A percentile compares a stretch with the other conserved stretches of the same genome.
Conservation (phyloP, 2,329 filamentous ascomycete species). For the Verticillium klebahnii region DNA sequence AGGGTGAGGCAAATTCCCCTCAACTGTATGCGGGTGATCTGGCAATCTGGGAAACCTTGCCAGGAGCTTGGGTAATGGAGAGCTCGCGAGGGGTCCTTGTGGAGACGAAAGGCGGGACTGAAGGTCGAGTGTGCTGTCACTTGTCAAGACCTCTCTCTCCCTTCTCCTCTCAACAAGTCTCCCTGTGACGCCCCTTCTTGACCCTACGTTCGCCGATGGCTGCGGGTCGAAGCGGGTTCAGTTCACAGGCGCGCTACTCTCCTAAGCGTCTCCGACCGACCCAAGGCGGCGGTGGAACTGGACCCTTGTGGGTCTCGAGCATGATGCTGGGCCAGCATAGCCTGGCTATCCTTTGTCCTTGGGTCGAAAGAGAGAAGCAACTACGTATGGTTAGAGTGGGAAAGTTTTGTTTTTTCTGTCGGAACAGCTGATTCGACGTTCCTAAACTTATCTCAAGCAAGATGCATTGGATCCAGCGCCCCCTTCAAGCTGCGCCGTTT, state of each 20-base stretch:
- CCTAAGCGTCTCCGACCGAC: not conserved
- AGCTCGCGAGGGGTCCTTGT: not conserved
- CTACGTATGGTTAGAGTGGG: not conserved
- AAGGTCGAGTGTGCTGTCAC: not conserved
- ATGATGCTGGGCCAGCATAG: not conserved
- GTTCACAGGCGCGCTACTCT: not conserved
- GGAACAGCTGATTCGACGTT: not conserved
- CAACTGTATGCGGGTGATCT: not conserved
- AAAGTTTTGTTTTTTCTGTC: not conserved
- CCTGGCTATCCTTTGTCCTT: not conserved
- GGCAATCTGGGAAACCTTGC: not conserved
- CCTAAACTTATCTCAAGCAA: not conserved
- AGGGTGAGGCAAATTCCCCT: not conserved
- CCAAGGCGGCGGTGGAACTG: not conserved
- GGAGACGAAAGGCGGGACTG: not conserved
- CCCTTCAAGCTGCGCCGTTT: not conserved
- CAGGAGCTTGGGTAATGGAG: not conserved
- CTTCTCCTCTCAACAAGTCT: not conserved
- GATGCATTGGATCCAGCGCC: not conserved
- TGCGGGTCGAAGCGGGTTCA: not conserved
- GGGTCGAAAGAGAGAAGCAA: not conserved
- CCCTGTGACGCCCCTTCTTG: not conserved
- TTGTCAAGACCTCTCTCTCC: not conserved
- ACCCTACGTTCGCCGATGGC: not conserved
- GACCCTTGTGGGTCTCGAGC: not conserved